These are phyloP conservation scores for Salix dunnii DNA, from an alignment of 345 rosid genomes.

Conservation along the genomic window DNA sequence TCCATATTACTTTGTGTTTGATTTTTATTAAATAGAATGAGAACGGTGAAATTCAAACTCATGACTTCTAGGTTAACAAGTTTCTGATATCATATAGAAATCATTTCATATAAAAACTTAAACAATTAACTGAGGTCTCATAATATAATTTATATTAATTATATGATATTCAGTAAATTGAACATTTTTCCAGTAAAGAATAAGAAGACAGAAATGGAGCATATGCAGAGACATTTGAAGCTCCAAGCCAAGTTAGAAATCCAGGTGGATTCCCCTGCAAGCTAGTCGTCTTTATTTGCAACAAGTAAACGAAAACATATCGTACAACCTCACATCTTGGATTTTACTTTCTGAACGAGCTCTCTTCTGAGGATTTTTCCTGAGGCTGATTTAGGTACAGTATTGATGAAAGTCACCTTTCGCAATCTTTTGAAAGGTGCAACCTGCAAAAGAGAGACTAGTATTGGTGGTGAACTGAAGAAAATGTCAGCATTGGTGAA, in stretches of 20 bases:
- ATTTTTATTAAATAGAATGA: too few species aligned
- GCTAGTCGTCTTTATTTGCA: not conserved
- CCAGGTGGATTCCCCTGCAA: not conserved
- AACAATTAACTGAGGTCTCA: too few species aligned
- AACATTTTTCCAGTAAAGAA: not conserved
- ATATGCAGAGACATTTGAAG: too few species aligned
- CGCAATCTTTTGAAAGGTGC: constrained; percentile 78
- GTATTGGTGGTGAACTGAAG: not conserved
- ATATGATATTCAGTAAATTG: too few species aligned
- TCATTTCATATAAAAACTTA: too few species aligned
- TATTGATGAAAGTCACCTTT: constrained; percentile 56
- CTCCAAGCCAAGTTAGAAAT: not conserved
- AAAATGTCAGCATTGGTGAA: not conserved
- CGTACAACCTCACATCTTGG: constrained; percentile 48
- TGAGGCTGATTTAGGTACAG: constrained; percentile 72
- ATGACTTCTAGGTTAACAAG: too few species aligned
- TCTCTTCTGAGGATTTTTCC: constrained; percentile 88
- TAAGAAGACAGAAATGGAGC: not conserved
- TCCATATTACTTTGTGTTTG: too few species aligned
- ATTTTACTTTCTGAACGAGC: constrained; percentile 54
- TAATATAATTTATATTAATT: too few species aligned
- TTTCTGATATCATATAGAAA: too few species aligned
- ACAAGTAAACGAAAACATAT: not conserved
- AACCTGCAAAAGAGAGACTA: constrained; percentile 39
- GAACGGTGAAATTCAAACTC: too few species aligned